Base-by-base conservation (phyloP, 2,329 filamentous ascomycete genomes). In the Epichloe sp. region DNA sequence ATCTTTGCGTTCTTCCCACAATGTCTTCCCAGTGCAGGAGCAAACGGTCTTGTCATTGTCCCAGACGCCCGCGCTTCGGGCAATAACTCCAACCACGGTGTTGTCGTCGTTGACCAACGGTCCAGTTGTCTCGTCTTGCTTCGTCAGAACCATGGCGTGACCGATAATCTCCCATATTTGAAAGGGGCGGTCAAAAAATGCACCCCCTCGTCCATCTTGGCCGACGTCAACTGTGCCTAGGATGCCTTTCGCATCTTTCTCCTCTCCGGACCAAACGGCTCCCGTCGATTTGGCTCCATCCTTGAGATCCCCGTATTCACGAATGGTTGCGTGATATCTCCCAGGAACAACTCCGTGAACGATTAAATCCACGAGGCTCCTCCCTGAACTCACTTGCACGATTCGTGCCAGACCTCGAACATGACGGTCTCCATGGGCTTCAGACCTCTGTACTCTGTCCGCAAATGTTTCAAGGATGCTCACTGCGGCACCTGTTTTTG, bases 41-140 rank as follows among this genome's bases (percentile, higher is more conserved):
- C 93, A 98, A 5, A 98, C 91, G 44, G 87, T 95, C 77, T 97
- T 98, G 65, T 96, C 88, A 61, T 98, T 95, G 67, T 96, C 91
- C 93, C 93, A 98, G 55, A 95, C 85, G n/a, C 93, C 93, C 15
- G 93, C 91, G 67, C 90, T 96, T 63, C 93, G 77, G 47, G 93
- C 93, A 69, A 98, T 88, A 48, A 98, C 90, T 8, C 93, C 93
- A 2, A 95, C 87, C 48, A 96, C 73, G 19, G 89, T 95, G 65
- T 94, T 81, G 51, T 82, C 77, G 63, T 95, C 87, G 58, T 95
- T 90, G 60, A 76, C 75, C 59, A 83, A 70, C 62, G 78, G 75
- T 51, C 73, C 73, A 12, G 51, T 45, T 34, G 53, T 56, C 58
- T 82, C 78, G 53, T 79, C 71, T 66, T 82, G 74, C 54, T 65